These are phyloP conservation scores for Cryptosporidium tyzzeri DNA, from an alignment of 169 alveolate species.

Conservation along the genomic window DNA sequence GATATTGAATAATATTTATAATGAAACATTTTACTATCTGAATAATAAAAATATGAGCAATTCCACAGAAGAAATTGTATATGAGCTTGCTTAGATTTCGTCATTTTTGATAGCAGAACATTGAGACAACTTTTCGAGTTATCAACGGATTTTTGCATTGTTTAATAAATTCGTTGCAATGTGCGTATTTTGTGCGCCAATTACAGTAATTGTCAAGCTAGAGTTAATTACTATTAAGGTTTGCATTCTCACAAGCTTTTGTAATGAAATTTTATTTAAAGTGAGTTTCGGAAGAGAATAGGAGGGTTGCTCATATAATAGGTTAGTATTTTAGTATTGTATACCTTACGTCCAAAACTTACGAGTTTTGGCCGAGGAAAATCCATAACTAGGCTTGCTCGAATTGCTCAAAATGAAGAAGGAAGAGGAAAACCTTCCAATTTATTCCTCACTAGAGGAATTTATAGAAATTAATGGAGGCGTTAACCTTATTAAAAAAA, in stretches of 20 bases:
- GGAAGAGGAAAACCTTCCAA: slow-evolving; percentile 20
- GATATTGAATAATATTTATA: slow-evolving; percentile 1
- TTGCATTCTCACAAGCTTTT: slow-evolving; percentile 1
- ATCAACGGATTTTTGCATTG: neutral
- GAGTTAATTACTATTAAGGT: neutral
- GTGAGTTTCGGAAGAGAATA: neutral
- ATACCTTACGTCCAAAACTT: neutral
- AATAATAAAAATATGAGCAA: slow-evolving; percentile 14
- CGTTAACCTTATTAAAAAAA: slow-evolving; percentile 74
- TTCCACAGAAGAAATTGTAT: neutral
- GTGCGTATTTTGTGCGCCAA: slow-evolving; percentile 22
- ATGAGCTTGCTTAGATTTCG: neutral
- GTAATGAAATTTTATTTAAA: slow-evolving; percentile 4
- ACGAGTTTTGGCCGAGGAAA: neutral
- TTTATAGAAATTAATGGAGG: slow-evolving; percentile 48
- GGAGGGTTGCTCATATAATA: neutral
- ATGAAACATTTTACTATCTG: slow-evolving; percentile 52
- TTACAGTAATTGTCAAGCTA: neutral
- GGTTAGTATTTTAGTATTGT: neutral
- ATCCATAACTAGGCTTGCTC: neutral
- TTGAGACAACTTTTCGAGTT: neutral
- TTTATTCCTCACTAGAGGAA: slow-evolving; percentile 49
- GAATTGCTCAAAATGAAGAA: neutral
- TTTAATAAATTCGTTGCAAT: slow-evolving; percentile 7
- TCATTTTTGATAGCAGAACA: neutral